Percentiles rank a stretch among this genome's conserved stretches.
Evolutionary conservation across 345 rosid genomes (phyloP).

Genomic region (Camelina neglecta): DNA sequence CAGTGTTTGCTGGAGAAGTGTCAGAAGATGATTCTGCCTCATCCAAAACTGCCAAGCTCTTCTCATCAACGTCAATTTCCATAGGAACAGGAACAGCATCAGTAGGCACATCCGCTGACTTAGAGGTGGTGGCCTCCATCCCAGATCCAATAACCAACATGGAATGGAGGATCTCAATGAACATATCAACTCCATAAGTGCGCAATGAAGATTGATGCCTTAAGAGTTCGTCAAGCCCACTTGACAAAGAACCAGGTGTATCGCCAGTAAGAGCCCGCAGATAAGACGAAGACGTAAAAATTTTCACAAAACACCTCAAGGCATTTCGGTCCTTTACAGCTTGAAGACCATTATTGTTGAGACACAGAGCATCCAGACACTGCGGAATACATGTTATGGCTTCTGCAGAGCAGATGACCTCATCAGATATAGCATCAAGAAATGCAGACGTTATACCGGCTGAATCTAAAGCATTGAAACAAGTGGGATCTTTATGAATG

Average conservation of each 20-base stretch:
- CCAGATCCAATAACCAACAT: constrained; percentile 73
- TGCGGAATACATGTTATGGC: constrained; percentile 97
- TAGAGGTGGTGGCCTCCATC: constrained; percentile 55
- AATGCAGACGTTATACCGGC: constrained; percentile 94
- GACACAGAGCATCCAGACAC: constrained; percentile 95
- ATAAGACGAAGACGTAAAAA: constrained; percentile 82
- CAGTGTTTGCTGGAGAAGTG: constrained; percentile 54
- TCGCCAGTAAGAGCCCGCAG: constrained; percentile 84
- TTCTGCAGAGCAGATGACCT: constrained; percentile 82
- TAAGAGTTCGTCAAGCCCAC: constrained; percentile 92
- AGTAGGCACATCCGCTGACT: constrained; percentile 50
- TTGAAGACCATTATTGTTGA: constrained; percentile 85
- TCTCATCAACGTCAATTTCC: constrained; percentile 86
- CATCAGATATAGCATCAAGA: constrained; percentile 89
- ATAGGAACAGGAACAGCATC: constrained; percentile 71
- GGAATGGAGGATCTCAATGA: constrained; percentile 76
- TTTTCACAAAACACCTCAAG: constrained; percentile 87
- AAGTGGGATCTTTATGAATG: constrained; percentile 96
- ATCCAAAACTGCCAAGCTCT: constrained; percentile 60
- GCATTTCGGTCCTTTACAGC: constrained; percentile 88
- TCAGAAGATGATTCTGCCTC: constrained; percentile 67
- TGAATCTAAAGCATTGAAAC: constrained; percentile 81
- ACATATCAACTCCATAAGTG: constrained; percentile 85
- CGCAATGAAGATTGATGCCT: constrained; percentile 93
- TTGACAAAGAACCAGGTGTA: constrained; percentile 78